These are phyloP conservation scores for Steccherinum ochraceum DNA, from an alignment of 768 basidiomycete genomes.

Conservation along the genomic window DNA sequence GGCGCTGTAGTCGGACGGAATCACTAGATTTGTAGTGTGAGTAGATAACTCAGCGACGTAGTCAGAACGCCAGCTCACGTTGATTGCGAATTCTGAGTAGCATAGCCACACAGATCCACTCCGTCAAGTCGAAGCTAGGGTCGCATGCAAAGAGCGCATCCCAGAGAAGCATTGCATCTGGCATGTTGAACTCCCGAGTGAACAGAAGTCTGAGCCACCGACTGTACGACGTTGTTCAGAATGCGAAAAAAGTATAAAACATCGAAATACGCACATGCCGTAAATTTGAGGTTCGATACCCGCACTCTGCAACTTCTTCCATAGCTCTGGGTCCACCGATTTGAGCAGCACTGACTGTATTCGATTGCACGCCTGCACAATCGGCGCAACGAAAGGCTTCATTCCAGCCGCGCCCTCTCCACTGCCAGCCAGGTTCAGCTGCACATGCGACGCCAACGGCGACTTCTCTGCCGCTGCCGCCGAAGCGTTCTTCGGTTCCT, in stretches of 20 bases:
- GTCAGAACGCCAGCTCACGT: slow-evolving; percentile 44
- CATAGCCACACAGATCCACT: slow-evolving; percentile 93
- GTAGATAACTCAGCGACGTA: no score
- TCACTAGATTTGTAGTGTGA: slow-evolving; percentile 42
- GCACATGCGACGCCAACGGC: slow-evolving; percentile 38
- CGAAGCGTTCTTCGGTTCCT: slow-evolving; percentile 21
- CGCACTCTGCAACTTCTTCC: slow-evolving; percentile 65
- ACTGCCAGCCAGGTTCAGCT: slow-evolving; percentile 39
- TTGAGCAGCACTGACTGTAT: slow-evolving; percentile 73
- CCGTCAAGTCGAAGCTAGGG: slow-evolving; percentile 66
- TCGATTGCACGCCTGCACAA: slow-evolving; percentile 74
- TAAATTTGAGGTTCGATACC: slow-evolving; percentile 96
- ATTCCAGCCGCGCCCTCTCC: slow-evolving; percentile 39
- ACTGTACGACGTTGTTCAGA: slow-evolving; percentile 31
- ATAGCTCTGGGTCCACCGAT: slow-evolving; percentile 73
- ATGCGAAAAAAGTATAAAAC: not conserved
- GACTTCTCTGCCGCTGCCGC: slow-evolving; percentile 18
- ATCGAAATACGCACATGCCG: slow-evolving; percentile 64
- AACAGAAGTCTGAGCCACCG: slow-evolving; percentile 94
- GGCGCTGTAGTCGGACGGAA: slow-evolving; percentile 79
- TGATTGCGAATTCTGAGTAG: slow-evolving; percentile 88
- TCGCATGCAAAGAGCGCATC: slow-evolving; percentile 92
- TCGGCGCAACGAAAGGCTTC: slow-evolving; percentile 73
- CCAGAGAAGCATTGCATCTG: slow-evolving; percentile 85
- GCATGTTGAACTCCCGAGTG: slow-evolving; percentile 83